These are phyloP conservation scores for Eimeria tenella DNA, from an alignment of 169 alveolate genomes.

Conservation along the genomic window DNA sequence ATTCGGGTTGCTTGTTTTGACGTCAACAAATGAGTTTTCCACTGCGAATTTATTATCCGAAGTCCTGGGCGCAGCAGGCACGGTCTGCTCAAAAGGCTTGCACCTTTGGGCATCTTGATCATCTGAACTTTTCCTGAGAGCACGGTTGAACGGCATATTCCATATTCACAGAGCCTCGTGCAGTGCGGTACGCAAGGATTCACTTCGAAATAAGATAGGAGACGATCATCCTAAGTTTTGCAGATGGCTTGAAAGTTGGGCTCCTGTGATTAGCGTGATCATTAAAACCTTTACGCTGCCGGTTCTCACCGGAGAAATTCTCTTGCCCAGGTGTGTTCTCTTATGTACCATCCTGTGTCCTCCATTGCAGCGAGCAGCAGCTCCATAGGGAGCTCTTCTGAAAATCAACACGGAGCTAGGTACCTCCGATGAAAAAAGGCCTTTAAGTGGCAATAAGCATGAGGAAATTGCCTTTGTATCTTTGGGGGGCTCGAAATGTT, in stretches of 20 bases:
- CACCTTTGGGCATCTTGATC: not conserved
- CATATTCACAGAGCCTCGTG: not conserved
- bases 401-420: not conserved
- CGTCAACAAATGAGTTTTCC: not conserved
- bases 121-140: not conserved
- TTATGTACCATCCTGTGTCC: conserved; percentile 57
- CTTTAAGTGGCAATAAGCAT: not conserved
- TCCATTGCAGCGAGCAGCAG: conserved; percentile 54
- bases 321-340: not conserved
- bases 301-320: not conserved
- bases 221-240: no score
- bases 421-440: not conserved
- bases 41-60: no score
- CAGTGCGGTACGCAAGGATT: no score
- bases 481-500: no score
- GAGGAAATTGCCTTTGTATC: not conserved
- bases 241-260: no score
- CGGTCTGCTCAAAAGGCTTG: not conserved
- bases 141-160: not conserved
- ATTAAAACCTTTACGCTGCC: not conserved
- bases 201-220: no score
- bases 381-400: conserved; percentile 15
- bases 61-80: no score
- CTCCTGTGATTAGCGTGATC: no score
- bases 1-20: not conserved